phyloP scores from a whole-genome alignment of 2,329 filamentous ascomycete genomes.

The Zelopaecilomyces penicillatus region DNA sequence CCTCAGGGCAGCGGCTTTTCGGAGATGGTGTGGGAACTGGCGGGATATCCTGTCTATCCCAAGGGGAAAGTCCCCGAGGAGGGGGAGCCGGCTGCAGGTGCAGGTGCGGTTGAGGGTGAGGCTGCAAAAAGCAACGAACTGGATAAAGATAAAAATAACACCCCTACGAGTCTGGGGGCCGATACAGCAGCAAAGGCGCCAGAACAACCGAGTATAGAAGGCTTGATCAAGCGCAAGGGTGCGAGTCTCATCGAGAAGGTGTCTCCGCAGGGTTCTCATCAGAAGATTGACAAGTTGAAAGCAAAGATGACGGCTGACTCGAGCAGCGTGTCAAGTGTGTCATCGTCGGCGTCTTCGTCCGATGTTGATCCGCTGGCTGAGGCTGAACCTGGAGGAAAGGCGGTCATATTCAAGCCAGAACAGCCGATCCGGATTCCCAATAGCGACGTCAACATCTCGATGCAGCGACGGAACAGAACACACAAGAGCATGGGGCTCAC shows the following conservation, averaged over 20 bases:
- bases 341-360: background rate
- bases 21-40: slow-evolving; percentile 48
- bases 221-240: slow-evolving; percentile 18
- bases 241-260: slow-evolving; percentile 27
- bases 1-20: slow-evolving; percentile 41
- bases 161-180: background rate
- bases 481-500: slow-evolving; percentile 70
- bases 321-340: slow-evolving; percentile 8
- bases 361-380: slow-evolving; percentile 21
- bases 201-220: slow-evolving; percentile 2
- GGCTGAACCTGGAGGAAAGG: slow-evolving; percentile 53
- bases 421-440: slow-evolving; percentile 62
- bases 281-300: slow-evolving; percentile 15
- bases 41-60: slow-evolving; percentile 25
- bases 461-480: slow-evolving; percentile 77
- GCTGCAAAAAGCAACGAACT: background rate
- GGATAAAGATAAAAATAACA: background rate
- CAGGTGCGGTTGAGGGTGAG: slow-evolving; percentile 2
- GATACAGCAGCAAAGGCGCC: background rate
- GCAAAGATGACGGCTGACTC: slow-evolving; percentile 10
- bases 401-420: slow-evolving; percentile 69
- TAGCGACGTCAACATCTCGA: slow-evolving; percentile 82
- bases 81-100: slow-evolving; percentile 22
- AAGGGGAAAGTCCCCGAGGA: slow-evolving; percentile 29
- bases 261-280: slow-evolving; percentile 13